Evolutionary conservation across 805 yeast species (phyloP).

Genomic region (Candida schatavii): DNA sequence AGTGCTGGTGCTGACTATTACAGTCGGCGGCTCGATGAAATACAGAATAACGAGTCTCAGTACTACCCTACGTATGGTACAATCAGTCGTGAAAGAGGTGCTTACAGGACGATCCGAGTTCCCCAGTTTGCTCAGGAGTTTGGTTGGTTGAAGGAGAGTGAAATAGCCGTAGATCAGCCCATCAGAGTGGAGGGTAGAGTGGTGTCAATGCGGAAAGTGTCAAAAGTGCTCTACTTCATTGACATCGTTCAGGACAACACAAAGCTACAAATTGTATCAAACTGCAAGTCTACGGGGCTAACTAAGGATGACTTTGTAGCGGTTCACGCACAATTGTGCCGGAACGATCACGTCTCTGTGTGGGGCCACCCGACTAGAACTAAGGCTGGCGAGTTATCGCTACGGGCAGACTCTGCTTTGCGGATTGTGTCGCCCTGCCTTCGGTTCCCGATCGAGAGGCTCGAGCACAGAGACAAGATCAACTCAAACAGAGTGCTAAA

Average conservation of each 20-base stretch:
- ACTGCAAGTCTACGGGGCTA: constrained; percentile 41
- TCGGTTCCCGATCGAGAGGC: constrained; percentile 17
- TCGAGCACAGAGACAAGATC: constrained; percentile 57
- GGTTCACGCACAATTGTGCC: constrained; percentile 44
- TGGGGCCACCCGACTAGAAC: constrained; percentile 75
- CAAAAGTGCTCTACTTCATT: constrained; percentile 65
- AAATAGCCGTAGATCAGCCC: not conserved
- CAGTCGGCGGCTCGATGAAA: not conserved
- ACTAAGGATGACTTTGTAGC: constrained; percentile 41
- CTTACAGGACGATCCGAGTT: not conserved
- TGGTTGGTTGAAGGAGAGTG: too few species aligned
- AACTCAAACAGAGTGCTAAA: constrained; percentile 71
- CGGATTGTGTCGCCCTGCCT: constrained; percentile 64
- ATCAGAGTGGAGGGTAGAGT: constrained; percentile 53
- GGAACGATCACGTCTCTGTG: constrained; percentile 71
- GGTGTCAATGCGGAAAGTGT: constrained; percentile 55
- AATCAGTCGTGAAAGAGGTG: not conserved
- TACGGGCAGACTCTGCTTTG: constrained; percentile 54
- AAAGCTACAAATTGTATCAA: constrained; percentile 61
- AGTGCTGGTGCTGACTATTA: too few species aligned
- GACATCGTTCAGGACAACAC: constrained; percentile 63
- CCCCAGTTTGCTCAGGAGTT: constrained; percentile 1
- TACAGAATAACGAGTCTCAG: not conserved
- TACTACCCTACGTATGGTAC: constrained; percentile 2
- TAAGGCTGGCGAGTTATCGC: constrained; percentile 72